Evolutionary conservation across 2,329 filamentous ascomycete genomes (phyloP).

Genomic region (Paraconiothyrium sp.): DNA sequence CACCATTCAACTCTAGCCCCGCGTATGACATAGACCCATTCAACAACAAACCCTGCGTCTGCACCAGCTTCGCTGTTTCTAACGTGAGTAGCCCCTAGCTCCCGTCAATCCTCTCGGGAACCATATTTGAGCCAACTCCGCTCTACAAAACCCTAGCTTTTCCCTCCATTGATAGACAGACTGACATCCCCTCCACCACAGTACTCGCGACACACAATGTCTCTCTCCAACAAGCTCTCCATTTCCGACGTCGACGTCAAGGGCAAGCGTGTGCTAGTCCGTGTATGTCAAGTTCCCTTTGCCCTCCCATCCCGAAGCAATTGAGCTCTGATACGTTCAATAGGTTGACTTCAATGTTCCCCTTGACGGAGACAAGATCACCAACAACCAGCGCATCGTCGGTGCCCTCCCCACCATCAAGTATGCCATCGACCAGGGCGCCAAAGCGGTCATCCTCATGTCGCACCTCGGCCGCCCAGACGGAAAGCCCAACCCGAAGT

Average conservation of each 20-base stretch:
- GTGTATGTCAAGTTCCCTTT: slow-evolving; percentile 68
- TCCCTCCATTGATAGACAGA: slow-evolving; percentile 16
- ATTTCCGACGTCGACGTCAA: slow-evolving; percentile 97
- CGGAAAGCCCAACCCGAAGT: slow-evolving; percentile 89
- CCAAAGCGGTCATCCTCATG: slow-evolving; percentile 95
- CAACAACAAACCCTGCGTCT: slow-evolving; percentile 22
- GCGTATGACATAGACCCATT: slow-evolving; percentile 32
- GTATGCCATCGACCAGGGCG: slow-evolving; percentile 87
- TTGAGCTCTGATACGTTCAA: slow-evolving; percentile 1
- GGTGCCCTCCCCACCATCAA: slow-evolving; percentile 96
- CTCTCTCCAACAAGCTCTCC: slow-evolving; percentile 97
- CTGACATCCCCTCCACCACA: slow-evolving; percentile 30
- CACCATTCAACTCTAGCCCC: slow-evolving; percentile 15
- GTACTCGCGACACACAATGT: slow-evolving; percentile 68
- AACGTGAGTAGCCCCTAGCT: slow-evolving; percentile 12
- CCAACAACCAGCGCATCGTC: slow-evolving; percentile 98
- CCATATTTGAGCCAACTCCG: slow-evolving; percentile 4
- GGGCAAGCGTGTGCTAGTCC: slow-evolving; percentile 97
- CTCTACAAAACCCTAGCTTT: neutral
- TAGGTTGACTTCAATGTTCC: slow-evolving; percentile 99
- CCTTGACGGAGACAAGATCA: slow-evolving; percentile 90
- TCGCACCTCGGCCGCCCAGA: slow-evolving; percentile 97
- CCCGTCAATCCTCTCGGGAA: neutral
- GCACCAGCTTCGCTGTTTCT: neutral
- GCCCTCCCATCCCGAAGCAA: slow-evolving; percentile 24